These are phyloP conservation scores for Cephalotrichum gorgonifer DNA, from an alignment of 2,329 filamentous ascomycete genomes.

Conservation along the genomic window DNA sequence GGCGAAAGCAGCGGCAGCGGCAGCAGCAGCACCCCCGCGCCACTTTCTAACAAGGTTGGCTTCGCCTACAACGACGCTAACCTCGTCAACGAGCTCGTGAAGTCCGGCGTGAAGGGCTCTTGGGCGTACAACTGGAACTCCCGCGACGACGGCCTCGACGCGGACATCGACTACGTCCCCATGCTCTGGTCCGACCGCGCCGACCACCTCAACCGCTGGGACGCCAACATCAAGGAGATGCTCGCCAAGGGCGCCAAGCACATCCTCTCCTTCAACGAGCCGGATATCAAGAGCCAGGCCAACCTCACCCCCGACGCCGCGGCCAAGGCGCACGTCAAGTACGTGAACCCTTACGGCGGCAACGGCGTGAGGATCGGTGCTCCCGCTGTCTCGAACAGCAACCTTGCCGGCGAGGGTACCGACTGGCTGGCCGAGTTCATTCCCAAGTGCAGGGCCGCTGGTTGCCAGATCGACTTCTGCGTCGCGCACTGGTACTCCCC, in stretches of 20 bases:
- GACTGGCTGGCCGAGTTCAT: conserved; percentile 46
- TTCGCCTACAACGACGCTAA: conserved; percentile 54
- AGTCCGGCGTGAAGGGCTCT: conserved; percentile 22
- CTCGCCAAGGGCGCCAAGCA: conserved; percentile 42
- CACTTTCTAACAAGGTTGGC: conserved; percentile 44
- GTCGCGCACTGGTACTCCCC: conserved; percentile 54
- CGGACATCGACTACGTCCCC: conserved; percentile 49
- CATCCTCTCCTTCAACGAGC: conserved; percentile 64
- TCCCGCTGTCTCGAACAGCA: conserved; percentile 54
- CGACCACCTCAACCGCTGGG: conserved; percentile 39
- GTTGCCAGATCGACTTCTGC: conserved; percentile 49
- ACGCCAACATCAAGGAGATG: conserved; percentile 34
- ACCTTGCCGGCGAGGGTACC: conserved; percentile 36
- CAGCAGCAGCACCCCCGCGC: conserved; percentile 8
- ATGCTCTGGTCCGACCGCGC: conserved; percentile 49
- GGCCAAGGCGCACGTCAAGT: conserved; percentile 39
- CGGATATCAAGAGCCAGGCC: conserved; percentile 49
- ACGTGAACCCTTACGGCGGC: conserved; percentile 44
- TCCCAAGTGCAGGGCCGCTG: conserved; percentile 31
- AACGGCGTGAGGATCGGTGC: conserved; percentile 43
- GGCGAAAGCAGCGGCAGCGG: conserved; percentile 13
- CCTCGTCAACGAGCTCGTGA: conserved; percentile 40
- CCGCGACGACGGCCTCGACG: conserved; percentile 26
- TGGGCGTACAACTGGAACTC: conserved; percentile 65
- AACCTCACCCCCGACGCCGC: conserved; percentile 43